A percentile compares a stretch with the other conserved stretches of the same genome.
phyloP scores from a whole-genome alignment of 1,139 yeast genomes.

The Nakaseomyces uthaithaninus region DNA sequence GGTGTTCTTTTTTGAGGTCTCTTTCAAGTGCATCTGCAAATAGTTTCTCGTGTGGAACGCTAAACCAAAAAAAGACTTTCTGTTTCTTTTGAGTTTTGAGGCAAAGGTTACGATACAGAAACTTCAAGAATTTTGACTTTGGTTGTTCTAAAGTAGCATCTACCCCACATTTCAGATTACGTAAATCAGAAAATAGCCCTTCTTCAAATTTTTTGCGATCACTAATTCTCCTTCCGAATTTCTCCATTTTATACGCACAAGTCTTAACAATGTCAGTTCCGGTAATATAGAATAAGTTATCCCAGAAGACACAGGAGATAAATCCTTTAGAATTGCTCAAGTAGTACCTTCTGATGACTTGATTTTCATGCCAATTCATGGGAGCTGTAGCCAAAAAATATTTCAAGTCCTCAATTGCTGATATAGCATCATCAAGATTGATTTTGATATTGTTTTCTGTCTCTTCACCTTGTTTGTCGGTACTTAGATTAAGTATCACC shows the following conservation, averaged over 20 bases:
- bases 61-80: conserved; percentile 94
- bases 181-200: conserved; percentile 84
- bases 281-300: conserved; percentile 78
- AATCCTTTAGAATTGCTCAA: conserved; percentile 83
- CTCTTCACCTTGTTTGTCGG: not conserved
- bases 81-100: conserved; percentile 93
- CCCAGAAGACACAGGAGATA: conserved; percentile 90
- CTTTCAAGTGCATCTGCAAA: conserved; percentile 92
- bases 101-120: conserved; percentile 78
- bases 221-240: conserved; percentile 75
- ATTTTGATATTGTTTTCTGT: not conserved
- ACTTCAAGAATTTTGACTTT: conserved; percentile 74
- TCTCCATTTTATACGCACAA: conserved; percentile 78
- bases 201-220: conserved; percentile 95
- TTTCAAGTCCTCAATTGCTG: conserved; percentile 58
- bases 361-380: conserved; percentile 86
- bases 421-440: conserved; percentile 3
- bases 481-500: not conserved
- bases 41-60: conserved; percentile 86
- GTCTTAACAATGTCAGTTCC: conserved; percentile 96
- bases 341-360: conserved; percentile 76
- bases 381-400: conserved; percentile 89
- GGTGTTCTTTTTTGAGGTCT: conserved; percentile 71
- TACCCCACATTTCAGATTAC: conserved; percentile 77
- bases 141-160: conserved; percentile 89